Conservation (phyloP, 345 rosid species). For the Zanthoxylum bungeanum region DNA sequence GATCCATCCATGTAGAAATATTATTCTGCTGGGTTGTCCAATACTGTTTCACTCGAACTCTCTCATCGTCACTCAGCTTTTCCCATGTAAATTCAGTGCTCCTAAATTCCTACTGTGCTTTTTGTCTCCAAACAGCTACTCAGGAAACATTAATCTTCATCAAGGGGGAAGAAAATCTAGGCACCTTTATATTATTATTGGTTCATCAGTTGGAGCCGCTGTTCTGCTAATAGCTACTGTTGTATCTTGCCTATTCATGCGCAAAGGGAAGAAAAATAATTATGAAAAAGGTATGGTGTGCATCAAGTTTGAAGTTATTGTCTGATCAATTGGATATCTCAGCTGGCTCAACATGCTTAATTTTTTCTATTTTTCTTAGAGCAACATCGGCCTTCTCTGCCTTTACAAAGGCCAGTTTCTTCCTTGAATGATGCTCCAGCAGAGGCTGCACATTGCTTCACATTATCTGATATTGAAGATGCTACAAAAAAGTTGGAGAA, state of each 20-base stretch:
- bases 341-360: constrained; percentile 10
- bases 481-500: constrained; percentile 73
- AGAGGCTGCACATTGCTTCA: constrained; percentile 84
- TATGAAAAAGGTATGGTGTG: constrained; percentile 37
- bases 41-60: neutral
- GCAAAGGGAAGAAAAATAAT: constrained; percentile 49
- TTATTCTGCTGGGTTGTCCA: neutral
- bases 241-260: constrained; percentile 50
- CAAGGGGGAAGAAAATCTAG: constrained; percentile 40
- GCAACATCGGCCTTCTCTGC: constrained; percentile 36
- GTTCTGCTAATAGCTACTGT: constrained; percentile 61
- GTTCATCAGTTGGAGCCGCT: constrained; percentile 73
- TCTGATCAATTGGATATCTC: neutral
- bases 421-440: constrained; percentile 60
- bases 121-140: constrained; percentile 41
- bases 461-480: constrained; percentile 66
- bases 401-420: constrained; percentile 52
- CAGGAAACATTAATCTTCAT: constrained; percentile 66
- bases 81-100: neutral
- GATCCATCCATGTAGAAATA: neutral
- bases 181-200: constrained; percentile 50
- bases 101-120: neutral
- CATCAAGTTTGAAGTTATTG: constrained; percentile 11
- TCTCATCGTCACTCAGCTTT: neutral
- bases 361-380: constrained; percentile 35